These are phyloP conservation scores for Panicum miliaceum DNA, from an alignment of 176 grass and related monocot species.

Conservation along the genomic window DNA sequence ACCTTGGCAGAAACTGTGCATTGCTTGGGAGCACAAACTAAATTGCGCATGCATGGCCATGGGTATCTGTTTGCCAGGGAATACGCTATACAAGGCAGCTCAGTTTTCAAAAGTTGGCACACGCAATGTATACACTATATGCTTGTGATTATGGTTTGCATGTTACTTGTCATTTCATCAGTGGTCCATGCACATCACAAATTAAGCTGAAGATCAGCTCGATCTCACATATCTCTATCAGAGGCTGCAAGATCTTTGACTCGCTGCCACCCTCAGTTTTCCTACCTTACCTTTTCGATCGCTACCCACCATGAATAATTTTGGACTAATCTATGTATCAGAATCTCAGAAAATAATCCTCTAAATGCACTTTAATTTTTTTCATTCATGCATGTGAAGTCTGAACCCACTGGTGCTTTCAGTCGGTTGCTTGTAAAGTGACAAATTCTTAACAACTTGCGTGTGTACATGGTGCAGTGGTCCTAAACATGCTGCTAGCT, in stretches of 20 bases:
- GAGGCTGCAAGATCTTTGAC: conserved; percentile 32
- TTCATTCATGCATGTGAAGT: conserved; percentile 8
- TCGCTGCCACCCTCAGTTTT: background rate
- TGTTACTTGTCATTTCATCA: conserved; percentile 23
- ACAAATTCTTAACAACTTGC: background rate
- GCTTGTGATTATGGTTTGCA: background rate
- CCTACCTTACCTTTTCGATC: conserved; percentile 14
- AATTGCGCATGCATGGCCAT: background rate
- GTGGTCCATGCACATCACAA: conserved; percentile 35
- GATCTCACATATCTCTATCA: conserved; percentile 17
- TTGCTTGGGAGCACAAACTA: background rate
- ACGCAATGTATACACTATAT: too few relatives aligned
- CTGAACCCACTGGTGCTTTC: conserved; percentile 8
- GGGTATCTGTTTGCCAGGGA: background rate
- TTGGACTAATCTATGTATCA: background rate
- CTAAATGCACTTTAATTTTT: background rate
- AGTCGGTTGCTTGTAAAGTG: conserved; percentile 9
- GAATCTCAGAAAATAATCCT: background rate
- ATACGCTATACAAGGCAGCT: background rate
- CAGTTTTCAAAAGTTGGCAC: background rate
- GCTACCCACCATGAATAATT: background rate
- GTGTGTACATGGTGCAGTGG: background rate
- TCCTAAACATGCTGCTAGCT: background rate
- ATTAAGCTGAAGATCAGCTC: background rate
- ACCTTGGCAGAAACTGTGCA: background rate